Evolutionary conservation across 345 rosid species (phyloP).

Genomic region (Abelmoschus esculentus): DNA sequence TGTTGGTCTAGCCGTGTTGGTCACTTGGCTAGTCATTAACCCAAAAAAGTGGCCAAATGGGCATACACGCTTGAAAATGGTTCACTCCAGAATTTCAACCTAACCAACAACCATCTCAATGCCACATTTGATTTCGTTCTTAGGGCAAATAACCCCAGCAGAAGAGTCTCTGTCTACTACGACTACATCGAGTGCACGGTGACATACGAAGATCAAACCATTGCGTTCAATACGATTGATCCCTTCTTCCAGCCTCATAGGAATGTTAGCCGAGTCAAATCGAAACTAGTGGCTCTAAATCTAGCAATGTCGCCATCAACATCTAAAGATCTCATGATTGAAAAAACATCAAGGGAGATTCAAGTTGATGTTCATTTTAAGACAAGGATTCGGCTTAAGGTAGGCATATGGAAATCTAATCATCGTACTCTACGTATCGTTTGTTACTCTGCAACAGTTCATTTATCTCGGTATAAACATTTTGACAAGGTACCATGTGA

Average conservation of each 20-base stretch:
- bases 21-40: conserved; percentile 57
- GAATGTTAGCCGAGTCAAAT: conserved; percentile 47
- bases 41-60: conserved; percentile 59
- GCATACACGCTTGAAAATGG: conserved; percentile 48
- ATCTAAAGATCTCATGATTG: conserved; percentile 38
- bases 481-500: conserved; percentile 38
- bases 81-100: conserved; percentile 39
- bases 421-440: conserved; percentile 38
- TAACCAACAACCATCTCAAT: conserved; percentile 46
- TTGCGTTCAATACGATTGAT: conserved; percentile 39
- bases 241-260: conserved; percentile 60
- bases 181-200: conserved; percentile 47
- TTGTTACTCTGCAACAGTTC: conserved; percentile 42
- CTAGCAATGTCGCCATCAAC: conserved; percentile 30
- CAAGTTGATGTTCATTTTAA: conserved; percentile 42
- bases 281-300: conserved; percentile 38
- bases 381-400: conserved; percentile 62
- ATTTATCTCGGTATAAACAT: conserved; percentile 34
- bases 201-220: conserved; percentile 43
- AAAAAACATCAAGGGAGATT: conserved; percentile 32
- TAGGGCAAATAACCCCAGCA: conserved; percentile 53
- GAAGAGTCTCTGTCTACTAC: conserved; percentile 52
- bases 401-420: conserved; percentile 43
- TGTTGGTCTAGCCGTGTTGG: conserved; percentile 46
- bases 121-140: conserved; percentile 51